phyloP scores from a whole-genome alignment of 306 rosid species.

The Echinosophora koreensis region DNA sequence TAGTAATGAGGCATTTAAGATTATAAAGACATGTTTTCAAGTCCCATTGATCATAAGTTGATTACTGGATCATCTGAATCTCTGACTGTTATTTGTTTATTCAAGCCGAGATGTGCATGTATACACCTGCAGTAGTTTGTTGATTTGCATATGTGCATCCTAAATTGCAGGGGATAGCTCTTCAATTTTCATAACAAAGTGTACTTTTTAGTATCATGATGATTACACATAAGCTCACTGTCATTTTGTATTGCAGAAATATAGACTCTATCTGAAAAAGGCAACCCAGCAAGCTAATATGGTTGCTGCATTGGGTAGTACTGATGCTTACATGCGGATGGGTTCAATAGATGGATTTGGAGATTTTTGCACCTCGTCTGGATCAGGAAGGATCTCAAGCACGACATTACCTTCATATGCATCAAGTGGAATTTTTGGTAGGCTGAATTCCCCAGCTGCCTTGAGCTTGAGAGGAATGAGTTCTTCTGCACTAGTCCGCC shows the following conservation, averaged over 20 bases:
- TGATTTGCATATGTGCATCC: background rate
- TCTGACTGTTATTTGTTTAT: slow-evolving; percentile 13
- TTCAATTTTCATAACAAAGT: background rate
- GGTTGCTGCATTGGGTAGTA: slow-evolving; percentile 63
- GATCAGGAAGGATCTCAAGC: slow-evolving; percentile 63
- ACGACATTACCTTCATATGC: slow-evolving; percentile 64
- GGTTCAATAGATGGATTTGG: slow-evolving; percentile 65
- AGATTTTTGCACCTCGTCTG: slow-evolving; percentile 59
- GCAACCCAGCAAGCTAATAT: slow-evolving; percentile 65
- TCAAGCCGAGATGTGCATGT: slow-evolving; percentile 20
- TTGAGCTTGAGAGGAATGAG: slow-evolving; percentile 66
- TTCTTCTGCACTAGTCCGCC: slow-evolving; percentile 64
- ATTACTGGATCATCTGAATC: slow-evolving; percentile 1
- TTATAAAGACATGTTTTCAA: background rate
- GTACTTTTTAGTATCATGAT: slow-evolving; percentile 2
- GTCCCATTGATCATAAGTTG: background rate
- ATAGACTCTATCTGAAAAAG: slow-evolving; percentile 70
- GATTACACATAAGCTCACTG: slow-evolving; percentile 10
- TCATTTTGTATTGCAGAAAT: slow-evolving; percentile 67
- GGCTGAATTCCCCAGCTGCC: slow-evolving; percentile 76
- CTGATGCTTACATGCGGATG: slow-evolving; percentile 60
- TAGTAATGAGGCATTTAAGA: background rate
- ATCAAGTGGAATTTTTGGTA: slow-evolving; percentile 64
- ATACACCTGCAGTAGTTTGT: background rate
- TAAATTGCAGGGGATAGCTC: background rate